These are phyloP conservation scores for Monosporascus sp. DNA, from an alignment of 2,329 filamentous ascomycete genomes.

Conservation along the genomic window DNA sequence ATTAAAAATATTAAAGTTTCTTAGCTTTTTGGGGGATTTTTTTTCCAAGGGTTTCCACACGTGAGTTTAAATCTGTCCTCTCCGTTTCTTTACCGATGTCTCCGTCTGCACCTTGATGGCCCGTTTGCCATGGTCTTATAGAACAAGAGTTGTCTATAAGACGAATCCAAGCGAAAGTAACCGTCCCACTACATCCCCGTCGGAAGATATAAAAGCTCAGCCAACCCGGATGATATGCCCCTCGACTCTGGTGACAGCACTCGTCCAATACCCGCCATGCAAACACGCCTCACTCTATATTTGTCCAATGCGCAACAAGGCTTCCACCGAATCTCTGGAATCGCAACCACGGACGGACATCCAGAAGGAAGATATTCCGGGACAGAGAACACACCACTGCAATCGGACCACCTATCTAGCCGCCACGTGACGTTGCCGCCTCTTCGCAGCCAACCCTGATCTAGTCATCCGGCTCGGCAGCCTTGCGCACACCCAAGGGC, in stretches of 20 bases:
- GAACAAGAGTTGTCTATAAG: not conserved
- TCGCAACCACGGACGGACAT: no score
- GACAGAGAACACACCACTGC: no score
- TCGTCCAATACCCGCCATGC: no score
- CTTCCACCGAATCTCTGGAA: no score
- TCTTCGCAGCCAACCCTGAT: not conserved
- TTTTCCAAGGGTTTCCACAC: slow-evolving; percentile 6
- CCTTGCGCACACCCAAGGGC: not conserved
- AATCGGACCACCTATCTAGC: no score
- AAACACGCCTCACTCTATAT: no score
- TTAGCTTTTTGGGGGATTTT: slow-evolving; percentile 5
- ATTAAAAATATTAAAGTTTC: not conserved
- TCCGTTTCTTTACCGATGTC: not conserved
- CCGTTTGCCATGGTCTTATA: not conserved
- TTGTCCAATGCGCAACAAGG: no score
- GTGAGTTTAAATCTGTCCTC: slow-evolving; percentile 9
- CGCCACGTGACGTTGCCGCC: no score
- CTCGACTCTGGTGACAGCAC: not conserved
- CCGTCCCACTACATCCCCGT: no score
- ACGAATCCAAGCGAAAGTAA: not conserved
- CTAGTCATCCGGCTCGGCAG: not conserved
- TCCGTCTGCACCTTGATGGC: not conserved
- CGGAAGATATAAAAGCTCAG: no score
- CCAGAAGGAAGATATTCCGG: no score
- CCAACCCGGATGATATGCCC: not conserved